phyloP scores from a whole-genome alignment of 441 rosid genomes.

The Omphalea diandra region DNA sequence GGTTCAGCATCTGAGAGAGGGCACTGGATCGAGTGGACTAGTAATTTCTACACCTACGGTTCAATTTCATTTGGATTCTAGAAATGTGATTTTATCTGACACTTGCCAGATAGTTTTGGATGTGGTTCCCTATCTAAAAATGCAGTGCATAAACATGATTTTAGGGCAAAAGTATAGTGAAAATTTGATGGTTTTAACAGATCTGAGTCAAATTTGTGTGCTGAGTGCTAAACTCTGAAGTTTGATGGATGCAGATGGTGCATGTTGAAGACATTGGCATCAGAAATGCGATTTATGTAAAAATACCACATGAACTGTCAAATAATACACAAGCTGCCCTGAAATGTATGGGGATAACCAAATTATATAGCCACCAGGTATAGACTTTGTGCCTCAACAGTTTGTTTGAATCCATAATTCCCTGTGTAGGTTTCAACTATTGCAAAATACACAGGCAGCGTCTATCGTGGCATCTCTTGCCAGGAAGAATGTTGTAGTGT shows the following conservation, averaged over 20 bases:
- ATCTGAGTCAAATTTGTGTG: constrained; percentile 19
- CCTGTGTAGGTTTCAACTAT: constrained; percentile 20
- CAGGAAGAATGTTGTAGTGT: constrained; percentile 81
- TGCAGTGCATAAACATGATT: constrained; percentile 3
- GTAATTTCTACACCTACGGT: constrained; percentile 36
- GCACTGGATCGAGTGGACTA: constrained; percentile 80
- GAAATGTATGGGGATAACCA: constrained; percentile 61
- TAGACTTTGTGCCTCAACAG: constrained; percentile 18
- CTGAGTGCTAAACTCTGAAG: constrained; percentile 23
- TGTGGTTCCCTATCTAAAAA: constrained; percentile 12
- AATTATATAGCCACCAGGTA: constrained; percentile 92
- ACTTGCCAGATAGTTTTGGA: constrained; percentile 8
- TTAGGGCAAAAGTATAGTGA: constrained; percentile 3
- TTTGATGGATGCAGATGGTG: constrained; percentile 59
- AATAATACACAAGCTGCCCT: constrained; percentile 62
- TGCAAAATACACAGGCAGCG: constrained; percentile 57
- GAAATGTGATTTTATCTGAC: constrained; percentile 7
- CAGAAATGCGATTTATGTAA: constrained; percentile 54
- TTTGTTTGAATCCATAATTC: constrained; percentile 16
- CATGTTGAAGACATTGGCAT: constrained; percentile 70
- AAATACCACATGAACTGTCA: constrained; percentile 65
- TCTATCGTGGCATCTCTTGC: constrained; percentile 72
- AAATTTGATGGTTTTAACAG: constrained; percentile 6
- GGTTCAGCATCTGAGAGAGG: constrained; percentile 81
- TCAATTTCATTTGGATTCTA: not conserved